These are phyloP conservation scores for Huiozyma naganishii DNA, from an alignment of 805 yeast genomes.

Conservation along the genomic window DNA sequence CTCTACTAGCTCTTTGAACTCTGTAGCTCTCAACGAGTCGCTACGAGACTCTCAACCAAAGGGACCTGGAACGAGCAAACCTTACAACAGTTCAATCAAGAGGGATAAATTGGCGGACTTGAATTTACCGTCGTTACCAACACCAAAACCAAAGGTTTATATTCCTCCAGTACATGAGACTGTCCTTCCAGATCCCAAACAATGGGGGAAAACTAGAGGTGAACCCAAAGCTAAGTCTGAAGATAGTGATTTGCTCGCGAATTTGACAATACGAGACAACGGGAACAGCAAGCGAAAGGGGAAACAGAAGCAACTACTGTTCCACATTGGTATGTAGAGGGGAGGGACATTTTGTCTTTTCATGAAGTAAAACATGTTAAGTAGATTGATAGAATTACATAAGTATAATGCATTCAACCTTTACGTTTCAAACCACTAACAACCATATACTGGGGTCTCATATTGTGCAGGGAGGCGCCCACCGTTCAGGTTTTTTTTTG, in stretches of 20 bases:
- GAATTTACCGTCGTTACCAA: slow-evolving; percentile 41
- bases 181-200: slow-evolving; percentile 26
- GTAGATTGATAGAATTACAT: not conserved
- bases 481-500: no score
- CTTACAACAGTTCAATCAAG: slow-evolving; percentile 9
- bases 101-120: slow-evolving; percentile 13
- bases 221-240: slow-evolving; percentile 1
- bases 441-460: no score
- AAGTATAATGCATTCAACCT: no score
- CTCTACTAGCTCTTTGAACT: slow-evolving; percentile 16
- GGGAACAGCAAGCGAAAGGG: slow-evolving; percentile 30
- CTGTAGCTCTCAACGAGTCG: slow-evolving; percentile 19
- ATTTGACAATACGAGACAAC: slow-evolving; percentile 1
- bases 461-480: no score
- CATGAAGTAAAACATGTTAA: not conserved
- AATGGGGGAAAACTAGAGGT: slow-evolving; percentile 24
- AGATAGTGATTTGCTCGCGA: slow-evolving; percentile 6
- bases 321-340: slow-evolving; percentile 37
- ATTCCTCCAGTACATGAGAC: slow-evolving; percentile 51
- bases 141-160: slow-evolving; percentile 21
- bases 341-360: not conserved
- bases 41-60: slow-evolving; percentile 20
- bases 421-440: no score
- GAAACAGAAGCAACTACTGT: slow-evolving; percentile 43
- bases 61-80: no score